phyloP scores from a whole-genome alignment of 768 basidiomycete genomes.

The Suillus spraguei region DNA sequence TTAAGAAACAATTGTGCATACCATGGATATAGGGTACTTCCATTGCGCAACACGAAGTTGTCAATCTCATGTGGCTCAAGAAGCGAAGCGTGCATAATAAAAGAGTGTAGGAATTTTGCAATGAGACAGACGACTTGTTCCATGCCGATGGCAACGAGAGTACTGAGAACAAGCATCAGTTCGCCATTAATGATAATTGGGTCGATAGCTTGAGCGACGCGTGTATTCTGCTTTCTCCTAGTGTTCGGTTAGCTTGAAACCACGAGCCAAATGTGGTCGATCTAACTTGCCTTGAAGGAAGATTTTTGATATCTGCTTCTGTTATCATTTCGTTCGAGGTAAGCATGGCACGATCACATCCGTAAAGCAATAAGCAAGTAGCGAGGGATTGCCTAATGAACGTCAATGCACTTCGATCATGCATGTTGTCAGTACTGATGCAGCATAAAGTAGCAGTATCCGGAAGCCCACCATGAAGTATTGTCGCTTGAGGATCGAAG shows the following conservation, averaged over 20 bases:
- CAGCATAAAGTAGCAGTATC: neutral
- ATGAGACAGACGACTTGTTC: constrained; percentile 55
- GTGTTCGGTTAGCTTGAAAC: neutral
- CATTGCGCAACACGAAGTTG: constrained; percentile 71
- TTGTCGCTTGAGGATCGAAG: constrained; percentile 34
- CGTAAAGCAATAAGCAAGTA: constrained; percentile 64
- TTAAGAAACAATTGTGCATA: constrained; percentile 27
- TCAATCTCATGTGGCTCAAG: constrained; percentile 71
- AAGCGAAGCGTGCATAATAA: constrained; percentile 59
- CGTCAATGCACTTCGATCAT: constrained; percentile 29
- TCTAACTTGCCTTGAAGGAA: constrained; percentile 58
- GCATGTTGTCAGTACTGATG: neutral
- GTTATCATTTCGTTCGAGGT: constrained; percentile 47
- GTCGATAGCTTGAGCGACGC: constrained; percentile 48
- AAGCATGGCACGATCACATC: constrained; percentile 58
- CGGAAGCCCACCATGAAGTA: constrained; percentile 37
- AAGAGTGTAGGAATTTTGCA: constrained; percentile 64
- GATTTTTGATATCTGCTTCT: constrained; percentile 46
- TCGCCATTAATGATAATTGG: constrained; percentile 61
- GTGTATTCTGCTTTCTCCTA: constrained; percentile 52
- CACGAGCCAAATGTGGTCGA: neutral
- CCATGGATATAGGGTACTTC: constrained; percentile 59
- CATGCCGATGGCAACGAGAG: constrained; percentile 49
- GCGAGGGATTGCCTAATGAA: constrained; percentile 67
- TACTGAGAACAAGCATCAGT: constrained; percentile 56